phyloP scores from a whole-genome alignment of 1,284 basidiomycete species.

The Pseudozyma hubeiensis region DNA sequence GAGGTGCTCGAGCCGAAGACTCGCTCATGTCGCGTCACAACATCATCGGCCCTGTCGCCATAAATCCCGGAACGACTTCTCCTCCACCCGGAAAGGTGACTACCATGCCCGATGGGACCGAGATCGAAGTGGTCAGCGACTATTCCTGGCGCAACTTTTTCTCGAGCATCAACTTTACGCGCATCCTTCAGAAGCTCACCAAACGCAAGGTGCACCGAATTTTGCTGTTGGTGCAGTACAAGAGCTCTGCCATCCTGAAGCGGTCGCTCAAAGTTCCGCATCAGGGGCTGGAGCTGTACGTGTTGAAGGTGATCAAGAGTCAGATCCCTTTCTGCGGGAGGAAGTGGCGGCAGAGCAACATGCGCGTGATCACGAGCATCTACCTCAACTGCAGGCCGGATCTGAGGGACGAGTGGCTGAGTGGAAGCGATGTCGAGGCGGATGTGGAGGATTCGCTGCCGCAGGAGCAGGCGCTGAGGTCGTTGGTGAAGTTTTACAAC shows the following conservation, averaged over 20 bases:
- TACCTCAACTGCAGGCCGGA: constrained; percentile 97
- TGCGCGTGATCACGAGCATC: constrained; percentile 99
- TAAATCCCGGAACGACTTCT: constrained; percentile 48
- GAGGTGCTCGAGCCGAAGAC: constrained; percentile 69
- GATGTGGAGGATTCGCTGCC: constrained; percentile 80
- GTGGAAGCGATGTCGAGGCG: constrained; percentile 90
- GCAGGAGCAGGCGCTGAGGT: constrained; percentile 94
- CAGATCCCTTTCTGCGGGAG: constrained; percentile 98
- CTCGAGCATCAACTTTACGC: constrained; percentile 96
- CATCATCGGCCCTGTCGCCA: constrained; percentile 50
- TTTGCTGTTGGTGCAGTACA: constrained; percentile 96
- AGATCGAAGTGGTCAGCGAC: constrained; percentile 85
- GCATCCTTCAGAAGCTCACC: constrained; percentile 96
- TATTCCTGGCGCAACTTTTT: constrained; percentile 99
- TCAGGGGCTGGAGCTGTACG: constrained; percentile 91
- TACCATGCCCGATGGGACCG: constrained; percentile 41
- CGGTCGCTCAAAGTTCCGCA: constrained; percentile 92
- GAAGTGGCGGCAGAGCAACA: constrained; percentile 99
- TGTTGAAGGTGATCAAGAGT: constrained; percentile 98
- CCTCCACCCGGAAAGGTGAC: constrained; percentile 40
- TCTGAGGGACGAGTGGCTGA: constrained; percentile 96
- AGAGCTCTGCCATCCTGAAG: constrained; percentile 89
- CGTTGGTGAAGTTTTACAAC: constrained; percentile 89
- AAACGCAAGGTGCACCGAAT: constrained; percentile 95
- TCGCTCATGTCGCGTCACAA: constrained; percentile 46